Base-by-base conservation (phyloP, 2,329 filamentous ascomycete genomes). In the Colletotrichum sp. region DNA sequence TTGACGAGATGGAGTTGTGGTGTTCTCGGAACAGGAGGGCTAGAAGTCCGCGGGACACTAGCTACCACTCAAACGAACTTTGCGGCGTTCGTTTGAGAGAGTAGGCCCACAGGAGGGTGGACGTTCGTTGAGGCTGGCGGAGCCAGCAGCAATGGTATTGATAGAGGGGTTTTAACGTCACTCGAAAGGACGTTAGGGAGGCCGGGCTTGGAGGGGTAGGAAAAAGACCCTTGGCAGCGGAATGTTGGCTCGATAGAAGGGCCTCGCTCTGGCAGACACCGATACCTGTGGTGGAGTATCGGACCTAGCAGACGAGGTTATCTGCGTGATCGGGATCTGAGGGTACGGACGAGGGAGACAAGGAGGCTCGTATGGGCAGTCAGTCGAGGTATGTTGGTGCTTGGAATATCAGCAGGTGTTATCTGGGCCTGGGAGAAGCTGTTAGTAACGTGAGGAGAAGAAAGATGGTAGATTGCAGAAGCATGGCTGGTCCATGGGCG, bases 41-140 rank as follows among this genome's bases (percentile, higher is more conserved):
- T 77, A 77, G 75, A 87, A 89, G 90, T 92, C 91, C 90, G 93
- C 94, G 94, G 94, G 97, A 95, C 96, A 95, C 95, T 96, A 94
- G 95, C 96, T 98, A 93, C 95, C 93, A 91, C 95, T 92, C 95
- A 98, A 95, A 96, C 95, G 95, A 96, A 96, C 94, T 92, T 94
- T 95, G 94, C 92, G 92, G 93, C 90, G 94, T 95, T 90, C 95
- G 95, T 91, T 93, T 95, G 95, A 96, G 95, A 96, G 94, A 97
- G 95, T 96, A 97, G 95, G 95, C 95, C 95, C 95, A 97, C 94
- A 92, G 91, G 90, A 91, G 87, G 89, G 90, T 89, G 88, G 89
- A 87, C 86, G 86, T 86, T 82, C 81, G 83, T 87, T 86, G 89
- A 91, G 91, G 95, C 94, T 96, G 95, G 95, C 95, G 92, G 91